Evolutionary conservation across 2,329 filamentous ascomycete species (phyloP).

Genomic region (Leptographium wingfieldii): DNA sequence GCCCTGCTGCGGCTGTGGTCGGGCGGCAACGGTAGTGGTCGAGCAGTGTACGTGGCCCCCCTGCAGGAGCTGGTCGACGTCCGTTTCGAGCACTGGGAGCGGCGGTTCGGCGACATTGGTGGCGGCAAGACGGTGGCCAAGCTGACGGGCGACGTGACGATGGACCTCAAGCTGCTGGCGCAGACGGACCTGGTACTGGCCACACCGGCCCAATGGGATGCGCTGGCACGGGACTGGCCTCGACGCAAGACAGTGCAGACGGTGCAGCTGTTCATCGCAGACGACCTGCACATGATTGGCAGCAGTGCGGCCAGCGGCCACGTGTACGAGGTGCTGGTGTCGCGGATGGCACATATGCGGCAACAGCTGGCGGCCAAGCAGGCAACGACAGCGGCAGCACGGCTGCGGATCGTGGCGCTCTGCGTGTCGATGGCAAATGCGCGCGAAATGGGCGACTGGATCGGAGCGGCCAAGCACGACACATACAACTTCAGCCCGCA

Average conservation of each 20-base stretch:
- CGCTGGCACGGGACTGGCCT: slow-evolving; percentile 91
- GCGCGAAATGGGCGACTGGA: slow-evolving; percentile 91
- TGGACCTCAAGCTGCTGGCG: slow-evolving; percentile 80
- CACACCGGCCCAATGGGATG: slow-evolving; percentile 91
- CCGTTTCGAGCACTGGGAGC: slow-evolving; percentile 72
- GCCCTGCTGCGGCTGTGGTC: slow-evolving; percentile 77
- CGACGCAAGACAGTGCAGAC: slow-evolving; percentile 88
- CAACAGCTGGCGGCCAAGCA: slow-evolving; percentile 60
- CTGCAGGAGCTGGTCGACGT: slow-evolving; percentile 87
- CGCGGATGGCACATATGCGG: slow-evolving; percentile 91
- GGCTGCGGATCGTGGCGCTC: slow-evolving; percentile 72
- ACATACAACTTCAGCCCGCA: slow-evolving; percentile 98
- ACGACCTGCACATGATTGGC: slow-evolving; percentile 88
- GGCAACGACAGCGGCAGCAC: slow-evolving; percentile 53
- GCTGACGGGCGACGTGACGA: slow-evolving; percentile 82
- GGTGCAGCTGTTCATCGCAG: slow-evolving; percentile 83
- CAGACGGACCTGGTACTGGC: slow-evolving; percentile 81
- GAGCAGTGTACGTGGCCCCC: slow-evolving; percentile 82
- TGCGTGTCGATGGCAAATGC: slow-evolving; percentile 90
- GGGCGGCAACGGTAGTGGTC: slow-evolving; percentile 24
- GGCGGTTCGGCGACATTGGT: slow-evolving; percentile 55
- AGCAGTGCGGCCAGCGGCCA: slow-evolving; percentile 81
- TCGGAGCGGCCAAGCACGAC: slow-evolving; percentile 93
- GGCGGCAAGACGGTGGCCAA: slow-evolving; percentile 88
- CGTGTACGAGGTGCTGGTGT: slow-evolving; percentile 93